Evolutionary conservation across 2,329 filamentous ascomycete genomes (phyloP).

Genomic region (Leptographium galeiforme): DNA sequence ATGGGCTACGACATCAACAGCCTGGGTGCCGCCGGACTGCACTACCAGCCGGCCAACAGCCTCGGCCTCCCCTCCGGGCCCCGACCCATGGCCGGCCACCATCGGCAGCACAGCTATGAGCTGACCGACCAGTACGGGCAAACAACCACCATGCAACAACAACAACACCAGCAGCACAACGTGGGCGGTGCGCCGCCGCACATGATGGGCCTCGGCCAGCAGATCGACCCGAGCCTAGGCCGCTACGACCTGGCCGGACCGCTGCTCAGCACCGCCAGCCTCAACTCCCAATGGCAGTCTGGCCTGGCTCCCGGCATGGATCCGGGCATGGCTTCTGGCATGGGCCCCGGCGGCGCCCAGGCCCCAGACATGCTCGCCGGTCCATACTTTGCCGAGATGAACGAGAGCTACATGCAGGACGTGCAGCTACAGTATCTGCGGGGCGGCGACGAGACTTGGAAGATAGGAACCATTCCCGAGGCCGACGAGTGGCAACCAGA

Average conservation of each 20-base stretch:
- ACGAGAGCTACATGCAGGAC: constrained; percentile 15
- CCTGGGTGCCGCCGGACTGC: constrained; percentile 12
- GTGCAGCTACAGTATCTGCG: constrained; percentile 10
- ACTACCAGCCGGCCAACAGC: constrained; percentile 21
- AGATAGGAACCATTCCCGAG: constrained; percentile 12
- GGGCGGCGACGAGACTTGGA: constrained; percentile 16
- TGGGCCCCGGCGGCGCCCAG: not conserved
- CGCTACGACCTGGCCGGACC: constrained; percentile 13
- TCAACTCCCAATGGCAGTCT: constrained; percentile 7
- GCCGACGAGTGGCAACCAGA: constrained; percentile 12
- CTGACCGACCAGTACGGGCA: constrained; percentile 3
- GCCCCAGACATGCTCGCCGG: constrained; percentile 8
- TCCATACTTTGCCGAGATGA: constrained; percentile 15
- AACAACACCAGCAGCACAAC: constrained; percentile 4
- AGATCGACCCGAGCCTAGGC: constrained; percentile 15
- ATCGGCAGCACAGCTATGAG: not conserved
- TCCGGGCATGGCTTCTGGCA: not conserved
- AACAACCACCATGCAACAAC: constrained; percentile 1
- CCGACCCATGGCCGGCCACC: not conserved
- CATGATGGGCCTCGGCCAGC: constrained; percentile 11
- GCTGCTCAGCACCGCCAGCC: not conserved
- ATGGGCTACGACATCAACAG: constrained; percentile 21
- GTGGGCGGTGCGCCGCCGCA: not conserved
- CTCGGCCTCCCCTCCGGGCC: not conserved
- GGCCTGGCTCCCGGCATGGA: not conserved